These are phyloP conservation scores for Boletus fagicola DNA, from an alignment of 768 basidiomycete species.

Conservation along the genomic window DNA sequence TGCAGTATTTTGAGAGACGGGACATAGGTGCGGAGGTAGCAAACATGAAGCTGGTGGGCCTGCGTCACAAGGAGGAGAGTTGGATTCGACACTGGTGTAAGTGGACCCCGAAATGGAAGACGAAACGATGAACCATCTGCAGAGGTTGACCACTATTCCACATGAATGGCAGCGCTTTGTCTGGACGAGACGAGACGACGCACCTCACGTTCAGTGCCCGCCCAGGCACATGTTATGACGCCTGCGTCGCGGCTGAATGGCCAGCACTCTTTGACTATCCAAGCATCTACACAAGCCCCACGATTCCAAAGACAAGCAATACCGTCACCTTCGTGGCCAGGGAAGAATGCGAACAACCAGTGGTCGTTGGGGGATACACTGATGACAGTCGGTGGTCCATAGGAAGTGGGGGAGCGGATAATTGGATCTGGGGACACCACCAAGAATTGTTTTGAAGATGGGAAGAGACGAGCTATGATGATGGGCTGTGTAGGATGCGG, in stretches of 20 bases:
- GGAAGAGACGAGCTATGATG: slow-evolving; percentile 63
- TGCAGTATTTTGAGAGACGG: slow-evolving; percentile 46
- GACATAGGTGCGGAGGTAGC: slow-evolving; percentile 49
- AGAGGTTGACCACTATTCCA: slow-evolving; percentile 53
- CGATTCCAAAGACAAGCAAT: slow-evolving; percentile 66
- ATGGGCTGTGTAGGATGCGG: slow-evolving; percentile 62
- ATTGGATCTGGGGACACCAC: slow-evolving; percentile 55
- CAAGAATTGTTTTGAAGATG: slow-evolving; percentile 63
- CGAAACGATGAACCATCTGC: slow-evolving; percentile 48
- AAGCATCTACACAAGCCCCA: slow-evolving; percentile 57
- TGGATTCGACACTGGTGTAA: slow-evolving; percentile 49
- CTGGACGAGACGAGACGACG: not conserved
- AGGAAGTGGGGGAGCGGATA: slow-evolving; percentile 44
- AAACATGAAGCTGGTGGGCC: slow-evolving; percentile 54
- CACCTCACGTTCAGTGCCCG: slow-evolving; percentile 60
- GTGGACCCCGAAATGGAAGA: slow-evolving; percentile 58
- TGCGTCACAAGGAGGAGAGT: slow-evolving; percentile 65
- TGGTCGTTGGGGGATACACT: slow-evolving; percentile 56
- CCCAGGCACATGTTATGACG: slow-evolving; percentile 63
- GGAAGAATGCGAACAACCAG: slow-evolving; percentile 77
- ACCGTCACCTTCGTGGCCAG: slow-evolving; percentile 54
- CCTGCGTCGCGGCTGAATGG: slow-evolving; percentile 48
- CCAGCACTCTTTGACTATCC: slow-evolving; percentile 61
- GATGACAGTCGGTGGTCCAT: slow-evolving; percentile 62
- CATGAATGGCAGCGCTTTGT: slow-evolving; percentile 1